These are phyloP conservation scores for Xerocomus nothofagi DNA, from an alignment of 1,284 basidiomycete genomes.

Conservation along the genomic window DNA sequence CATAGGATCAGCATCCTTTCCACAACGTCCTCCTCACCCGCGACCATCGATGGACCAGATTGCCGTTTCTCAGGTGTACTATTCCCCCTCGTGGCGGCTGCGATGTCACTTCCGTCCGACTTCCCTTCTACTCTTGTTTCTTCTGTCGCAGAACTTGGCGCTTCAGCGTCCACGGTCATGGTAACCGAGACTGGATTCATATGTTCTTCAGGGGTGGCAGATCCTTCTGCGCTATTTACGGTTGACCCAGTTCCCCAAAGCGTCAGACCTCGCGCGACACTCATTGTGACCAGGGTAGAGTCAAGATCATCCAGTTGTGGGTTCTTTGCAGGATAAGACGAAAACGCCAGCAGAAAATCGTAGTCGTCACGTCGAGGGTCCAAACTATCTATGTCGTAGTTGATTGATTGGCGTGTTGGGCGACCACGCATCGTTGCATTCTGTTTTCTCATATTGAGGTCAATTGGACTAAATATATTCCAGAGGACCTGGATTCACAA, in stretches of 20 bases:
- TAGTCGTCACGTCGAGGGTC: conserved; percentile 39
- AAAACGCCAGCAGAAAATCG: conserved; percentile 45
- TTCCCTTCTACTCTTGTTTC: not conserved
- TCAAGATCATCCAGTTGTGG: conserved; percentile 41
- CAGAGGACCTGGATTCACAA: conserved; percentile 41
- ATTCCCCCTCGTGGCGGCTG: not conserved
- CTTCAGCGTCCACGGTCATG: not conserved
- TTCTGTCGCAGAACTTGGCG: not conserved
- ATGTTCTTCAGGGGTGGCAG: conserved; percentile 2
- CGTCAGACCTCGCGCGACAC: conserved; percentile 42
- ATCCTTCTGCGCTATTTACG: not conserved
- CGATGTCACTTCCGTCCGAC: not conserved
- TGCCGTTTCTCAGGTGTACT: not conserved
- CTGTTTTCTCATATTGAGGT: conserved; percentile 35
- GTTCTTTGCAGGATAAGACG: conserved; percentile 39
- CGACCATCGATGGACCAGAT: not conserved
- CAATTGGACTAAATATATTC: conserved; percentile 46
- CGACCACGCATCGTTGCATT: conserved; percentile 37
- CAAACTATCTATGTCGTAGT: conserved; percentile 11
- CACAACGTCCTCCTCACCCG: conserved; percentile 30
- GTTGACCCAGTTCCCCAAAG: conserved; percentile 37
- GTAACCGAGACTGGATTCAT: not conserved
- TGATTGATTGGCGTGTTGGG: conserved; percentile 15
- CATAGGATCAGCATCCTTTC: conserved; percentile 26
- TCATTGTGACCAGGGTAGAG: conserved; percentile 42